Percentiles rank a stretch among this genome's conserved stretches.
Conservation (phyloP, 2,329 filamentous ascomycete genomes). For the Fusarium pininemorale region DNA sequence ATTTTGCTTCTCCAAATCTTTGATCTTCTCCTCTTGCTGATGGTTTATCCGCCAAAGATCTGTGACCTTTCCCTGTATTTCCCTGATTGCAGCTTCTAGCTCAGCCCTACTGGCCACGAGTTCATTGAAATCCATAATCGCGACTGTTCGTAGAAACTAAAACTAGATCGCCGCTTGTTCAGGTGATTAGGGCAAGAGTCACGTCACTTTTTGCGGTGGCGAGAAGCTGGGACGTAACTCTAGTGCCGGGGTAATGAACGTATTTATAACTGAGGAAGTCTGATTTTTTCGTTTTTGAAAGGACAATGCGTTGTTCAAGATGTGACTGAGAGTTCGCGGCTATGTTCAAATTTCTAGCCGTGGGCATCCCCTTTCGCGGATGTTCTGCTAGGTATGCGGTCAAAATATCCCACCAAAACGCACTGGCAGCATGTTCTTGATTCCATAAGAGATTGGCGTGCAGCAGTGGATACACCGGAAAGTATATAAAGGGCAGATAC, state of each 20-base stretch:
- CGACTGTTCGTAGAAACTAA: too few species aligned
- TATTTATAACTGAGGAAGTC: not conserved
- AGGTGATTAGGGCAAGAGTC: too few species aligned
- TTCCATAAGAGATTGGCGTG: fast-evolving
- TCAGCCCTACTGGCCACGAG: too few species aligned
- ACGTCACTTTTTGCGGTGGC: not conserved
- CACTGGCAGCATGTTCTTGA: too few species aligned
- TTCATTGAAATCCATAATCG: not conserved
- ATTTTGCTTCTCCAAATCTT: not conserved
- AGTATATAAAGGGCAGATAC: not conserved
- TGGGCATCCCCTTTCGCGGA: not conserved
- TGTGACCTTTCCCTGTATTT: not conserved
- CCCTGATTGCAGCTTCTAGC: not conserved
- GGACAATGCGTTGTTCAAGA: not conserved
- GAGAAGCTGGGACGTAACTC: not conserved
- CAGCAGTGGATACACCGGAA: not conserved
- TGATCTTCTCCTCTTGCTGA: not conserved
- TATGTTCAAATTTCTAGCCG: not conserved
- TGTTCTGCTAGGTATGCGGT: not conserved
- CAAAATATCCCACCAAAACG: too few species aligned
- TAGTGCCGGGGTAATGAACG: not conserved
- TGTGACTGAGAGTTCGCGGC: fast-evolving
- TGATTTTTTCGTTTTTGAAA: fast-evolving
- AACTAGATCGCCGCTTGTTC: too few species aligned
- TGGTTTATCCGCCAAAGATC: not conserved